phyloP scores from a whole-genome alignment of 192 early-diverging fungal genomes.

The Entophlyctis helioformis region DNA sequence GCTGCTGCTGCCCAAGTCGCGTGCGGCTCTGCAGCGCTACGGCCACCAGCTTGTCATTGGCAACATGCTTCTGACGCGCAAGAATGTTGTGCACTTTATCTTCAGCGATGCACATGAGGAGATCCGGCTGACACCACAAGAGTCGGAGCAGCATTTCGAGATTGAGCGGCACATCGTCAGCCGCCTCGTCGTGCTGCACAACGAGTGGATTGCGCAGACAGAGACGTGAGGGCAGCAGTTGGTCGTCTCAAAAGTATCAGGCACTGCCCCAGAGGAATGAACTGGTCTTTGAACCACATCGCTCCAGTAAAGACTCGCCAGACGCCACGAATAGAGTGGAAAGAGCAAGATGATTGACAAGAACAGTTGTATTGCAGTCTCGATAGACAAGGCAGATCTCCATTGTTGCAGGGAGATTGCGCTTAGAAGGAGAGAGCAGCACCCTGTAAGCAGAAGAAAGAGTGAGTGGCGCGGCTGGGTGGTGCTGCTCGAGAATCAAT shows the following conservation, averaged over 20 bases:
- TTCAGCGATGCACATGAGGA: slow-evolving; percentile 27
- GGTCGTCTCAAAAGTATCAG: no score
- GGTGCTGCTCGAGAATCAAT: not conserved
- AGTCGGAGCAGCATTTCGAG: slow-evolving; percentile 30
- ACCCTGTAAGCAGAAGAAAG: slow-evolving; percentile 35
- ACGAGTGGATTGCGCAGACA: slow-evolving; percentile 51
- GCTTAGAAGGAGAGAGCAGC: slow-evolving; percentile 79
- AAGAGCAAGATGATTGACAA: no score
- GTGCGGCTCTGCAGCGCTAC: slow-evolving; percentile 66
- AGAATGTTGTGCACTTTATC: slow-evolving; percentile 59
- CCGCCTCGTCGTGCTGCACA: slow-evolving; percentile 41
- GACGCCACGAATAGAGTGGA: no score
- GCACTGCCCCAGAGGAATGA: no score
- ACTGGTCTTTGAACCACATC: no score
- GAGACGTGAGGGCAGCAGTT: no score
- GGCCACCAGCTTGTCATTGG: slow-evolving; percentile 97
- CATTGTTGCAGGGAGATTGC: slow-evolving; percentile 4
- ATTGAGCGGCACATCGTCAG: slow-evolving; percentile 52
- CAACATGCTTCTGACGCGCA: slow-evolving; percentile 83
- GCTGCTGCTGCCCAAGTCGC: slow-evolving; percentile 71
- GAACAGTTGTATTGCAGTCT: no score
- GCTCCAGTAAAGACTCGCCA: no score
- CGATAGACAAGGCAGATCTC: no score
- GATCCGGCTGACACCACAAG: slow-evolving; percentile 33
- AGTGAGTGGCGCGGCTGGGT: not conserved